Conservation (phyloP, 2,329 filamentous ascomycete genomes). For the Pyrenophora graminea region DNA sequence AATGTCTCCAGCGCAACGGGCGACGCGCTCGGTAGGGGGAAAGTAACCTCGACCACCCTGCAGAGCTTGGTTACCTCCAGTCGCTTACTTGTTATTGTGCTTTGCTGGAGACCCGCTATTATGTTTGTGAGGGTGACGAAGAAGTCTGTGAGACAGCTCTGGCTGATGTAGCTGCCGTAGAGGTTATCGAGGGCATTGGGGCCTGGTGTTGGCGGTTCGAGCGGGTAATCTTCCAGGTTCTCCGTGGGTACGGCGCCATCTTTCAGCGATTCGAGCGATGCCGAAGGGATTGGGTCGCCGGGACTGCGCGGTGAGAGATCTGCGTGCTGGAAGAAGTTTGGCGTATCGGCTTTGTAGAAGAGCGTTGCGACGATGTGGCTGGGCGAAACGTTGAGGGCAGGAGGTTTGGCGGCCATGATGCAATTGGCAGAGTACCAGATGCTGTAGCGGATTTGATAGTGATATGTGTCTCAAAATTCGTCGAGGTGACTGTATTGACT, state of each 20-base stretch:
- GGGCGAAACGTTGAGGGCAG: conserved; percentile 25
- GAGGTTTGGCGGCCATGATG: conserved; percentile 23
- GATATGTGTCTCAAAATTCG: no score
- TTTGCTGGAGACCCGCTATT: conserved; percentile 55
- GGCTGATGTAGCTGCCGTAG: conserved; percentile 59
- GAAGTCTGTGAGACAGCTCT: conserved; percentile 61
- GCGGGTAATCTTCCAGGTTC: conserved; percentile 58
- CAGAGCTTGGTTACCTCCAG: conserved; percentile 65
- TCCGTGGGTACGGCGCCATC: conserved; percentile 57
- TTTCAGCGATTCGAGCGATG: conserved; percentile 40
- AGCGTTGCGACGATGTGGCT: conserved; percentile 43
- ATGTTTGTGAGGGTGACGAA: conserved; percentile 56
- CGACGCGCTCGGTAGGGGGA: conserved; percentile 61
- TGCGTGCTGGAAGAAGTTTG: conserved; percentile 52
- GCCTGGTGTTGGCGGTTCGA: conserved; percentile 59
- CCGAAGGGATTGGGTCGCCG: conserved; percentile 36
- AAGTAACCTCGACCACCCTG: conserved; percentile 67
- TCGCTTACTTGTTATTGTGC: conserved; percentile 54
- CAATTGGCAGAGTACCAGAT: no score
- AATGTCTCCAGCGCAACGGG: conserved; percentile 65
- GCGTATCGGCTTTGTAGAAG: conserved; percentile 44
- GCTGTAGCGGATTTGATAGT: no score
- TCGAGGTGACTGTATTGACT: no score
- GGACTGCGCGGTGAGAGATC: conserved; percentile 49
- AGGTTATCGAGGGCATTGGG: conserved; percentile 60